Conservation (phyloP, 2,329 filamentous ascomycete genomes). For the Scedosporium dehoogii region DNA sequence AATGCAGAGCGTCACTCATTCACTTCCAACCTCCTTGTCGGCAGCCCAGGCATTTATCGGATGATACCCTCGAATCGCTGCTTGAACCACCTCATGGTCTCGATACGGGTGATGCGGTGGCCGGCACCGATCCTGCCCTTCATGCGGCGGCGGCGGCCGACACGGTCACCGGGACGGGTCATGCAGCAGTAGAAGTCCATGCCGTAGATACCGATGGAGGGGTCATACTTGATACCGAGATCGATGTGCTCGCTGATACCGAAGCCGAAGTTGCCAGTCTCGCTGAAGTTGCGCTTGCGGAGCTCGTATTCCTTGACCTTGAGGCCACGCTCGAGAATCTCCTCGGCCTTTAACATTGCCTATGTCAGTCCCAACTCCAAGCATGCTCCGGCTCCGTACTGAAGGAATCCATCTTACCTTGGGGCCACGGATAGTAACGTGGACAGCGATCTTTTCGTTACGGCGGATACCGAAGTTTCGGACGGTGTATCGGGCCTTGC, state of each 20-base stretch:
- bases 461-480: slow-evolving; percentile 99
- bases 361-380: slow-evolving; percentile 1
- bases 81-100: slow-evolving; percentile 97
- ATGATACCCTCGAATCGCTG: slow-evolving; percentile 94
- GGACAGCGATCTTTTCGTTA: slow-evolving; percentile 99
- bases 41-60: slow-evolving; percentile 57
- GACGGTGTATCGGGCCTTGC: slow-evolving; percentile 99
- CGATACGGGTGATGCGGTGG: slow-evolving; percentile 88
- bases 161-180: slow-evolving; percentile 97
- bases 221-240: slow-evolving; percentile 99
- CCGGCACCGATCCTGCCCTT: slow-evolving; percentile 75
- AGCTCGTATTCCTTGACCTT: slow-evolving; percentile 99
- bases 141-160: slow-evolving; percentile 86
- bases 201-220: slow-evolving; percentile 95
- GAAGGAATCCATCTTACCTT: slow-evolving; percentile 33
- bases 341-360: slow-evolving; percentile 59
- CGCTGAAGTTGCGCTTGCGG: slow-evolving; percentile 98
- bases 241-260: slow-evolving; percentile 99
- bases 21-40: slow-evolving; percentile 9
- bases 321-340: slow-evolving; percentile 99
- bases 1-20: slow-evolving; percentile 16
- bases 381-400: neutral
- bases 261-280: slow-evolving; percentile 99
- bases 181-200: slow-evolving; percentile 99
- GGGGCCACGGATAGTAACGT: slow-evolving; percentile 98